Evolutionary conservation across 495 filamentous ascomycete genomes (phyloP), one percentile per base, ranked within the genome.

Genomic region (Physcia stellaris): DNA sequence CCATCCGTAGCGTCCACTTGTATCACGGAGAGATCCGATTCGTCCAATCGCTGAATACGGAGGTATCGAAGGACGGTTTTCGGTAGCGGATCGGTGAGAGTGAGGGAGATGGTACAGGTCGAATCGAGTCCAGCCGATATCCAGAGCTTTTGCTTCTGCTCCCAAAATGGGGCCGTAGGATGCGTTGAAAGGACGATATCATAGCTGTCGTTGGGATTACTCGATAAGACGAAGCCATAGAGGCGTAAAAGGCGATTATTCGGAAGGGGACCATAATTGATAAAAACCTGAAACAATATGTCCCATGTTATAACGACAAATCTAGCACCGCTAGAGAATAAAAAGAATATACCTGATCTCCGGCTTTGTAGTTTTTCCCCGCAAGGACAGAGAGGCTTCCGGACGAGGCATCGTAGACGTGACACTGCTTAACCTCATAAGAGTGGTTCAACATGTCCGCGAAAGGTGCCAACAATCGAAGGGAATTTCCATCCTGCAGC

Each of bases 401-500:
- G 30, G 52, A 51, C 24, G 32, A 48, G 19, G 24, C 24, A 43
- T 55, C 42, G 38, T 55, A 53, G 44, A 46, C 51, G 36, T 55
- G 52, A 40, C 52, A 55, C 35, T 47, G 50, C 51, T 51, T 53
- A 26, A 51, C 50, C 40, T 48, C 47, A 48, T 47, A 43, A 29
- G 50, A 51, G 50, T 55, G 52, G 63, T 55, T 55, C 43, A 55
- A 41, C 52, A 55, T 55, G 41, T 55, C 50, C 29, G 50, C 50
- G 31, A 55, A 55, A 31, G 50, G 52, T 28, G 50, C 50, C 47
- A 55, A 46, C 35, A 55, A 43, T 41, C 50, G 52, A 41, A 53
- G 32, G 17, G 50, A 43, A 9, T 45, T 53, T 41, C 38, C 51
- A 46, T 51, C 41, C 16, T 47, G 44, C 22, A 55, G 52, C 23